Conservation (phyloP, 331 rosid genomes). For the Prunus yedoensis region DNA sequence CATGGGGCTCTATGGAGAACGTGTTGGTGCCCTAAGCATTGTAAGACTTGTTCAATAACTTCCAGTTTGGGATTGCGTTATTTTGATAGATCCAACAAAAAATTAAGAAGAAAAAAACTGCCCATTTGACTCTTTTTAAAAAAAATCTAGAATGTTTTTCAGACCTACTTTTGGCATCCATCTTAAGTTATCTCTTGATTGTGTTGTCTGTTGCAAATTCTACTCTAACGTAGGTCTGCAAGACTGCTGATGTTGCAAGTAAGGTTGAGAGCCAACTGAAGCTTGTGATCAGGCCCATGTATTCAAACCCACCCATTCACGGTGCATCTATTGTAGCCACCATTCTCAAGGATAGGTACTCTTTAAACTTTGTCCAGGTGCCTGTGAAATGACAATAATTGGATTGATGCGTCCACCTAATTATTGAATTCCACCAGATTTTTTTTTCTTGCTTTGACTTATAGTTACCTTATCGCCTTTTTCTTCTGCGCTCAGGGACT, state of each 20-base stretch:
- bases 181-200: slow-evolving; percentile 7
- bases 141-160: not conserved
- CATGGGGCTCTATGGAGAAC: slow-evolving; percentile 97
- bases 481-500: slow-evolving; percentile 40
- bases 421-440: not conserved
- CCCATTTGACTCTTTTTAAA: not conserved
- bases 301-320: slow-evolving; percentile 95
- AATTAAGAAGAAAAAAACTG: not conserved
- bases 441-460: not conserved
- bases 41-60: slow-evolving; percentile 42
- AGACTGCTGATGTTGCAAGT: slow-evolving; percentile 80
- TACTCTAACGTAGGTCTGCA: slow-evolving; percentile 59
- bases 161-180: not conserved
- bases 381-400: not conserved
- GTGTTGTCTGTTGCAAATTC: not conserved
- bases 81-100: slow-evolving; percentile 6
- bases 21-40: slow-evolving; percentile 96
- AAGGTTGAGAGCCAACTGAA: slow-evolving; percentile 95
- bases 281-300: slow-evolving; percentile 98
- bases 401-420: not conserved
- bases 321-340: slow-evolving; percentile 98
- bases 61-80: not conserved
- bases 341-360: slow-evolving; percentile 85
- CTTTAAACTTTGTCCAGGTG: not conserved
- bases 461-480: not conserved